Base-by-base conservation (phyloP, 1,284 basidiomycete genomes). In the Apiotrichum mycotoxinovorans region DNA sequence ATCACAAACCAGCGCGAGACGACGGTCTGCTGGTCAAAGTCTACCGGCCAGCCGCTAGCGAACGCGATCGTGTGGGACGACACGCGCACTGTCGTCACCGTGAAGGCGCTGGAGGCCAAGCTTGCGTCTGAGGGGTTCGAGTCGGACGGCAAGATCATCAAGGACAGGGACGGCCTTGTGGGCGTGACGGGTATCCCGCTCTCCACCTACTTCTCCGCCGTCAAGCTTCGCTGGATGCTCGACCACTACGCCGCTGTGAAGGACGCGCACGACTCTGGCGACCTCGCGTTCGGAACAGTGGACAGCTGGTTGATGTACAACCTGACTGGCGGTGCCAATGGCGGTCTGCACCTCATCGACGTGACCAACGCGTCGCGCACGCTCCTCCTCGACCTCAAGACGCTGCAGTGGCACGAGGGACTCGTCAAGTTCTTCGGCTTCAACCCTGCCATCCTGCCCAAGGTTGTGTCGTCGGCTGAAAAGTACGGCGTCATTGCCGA, bases 1-100 rank as follows among this genome's bases (percentile, higher is more conserved):
- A 91, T 98, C 78, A 98, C 95, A 49, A 98, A 97, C 74, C 95
- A 98, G 79, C 86, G 96, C 58, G 95, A 98, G 77, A 98, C 96
- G 5, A 87, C 94, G 1, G 86, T 98, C 20, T 90, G 87, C 14
- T 98, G 96, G 96, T 90, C 90, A 73, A 84, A 87, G 63, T 83
- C 82, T 69, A 95, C 92, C 1, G 94, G 95, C 50, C 87, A 89
- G 74, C 87, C 91, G 0, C 78, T 96, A 15, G 91, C 89, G 76
- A 85, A 83, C 61, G 91, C 93, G 46, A 93, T 98, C 65, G 95
- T 97, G 30, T 98, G 95, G 96, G 88, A 91, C 57, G 96, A 98
- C 74, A 87, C 87, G 11, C 85, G 96, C 47, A 98, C 91, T 52
- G 89, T 89, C 65, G 83, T 85, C 63, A 84, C 84, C 17, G 92